These are phyloP conservation scores for Tripterygium wilfordii DNA, from an alignment of 177 flowering plant genomes.

Conservation along the genomic window DNA sequence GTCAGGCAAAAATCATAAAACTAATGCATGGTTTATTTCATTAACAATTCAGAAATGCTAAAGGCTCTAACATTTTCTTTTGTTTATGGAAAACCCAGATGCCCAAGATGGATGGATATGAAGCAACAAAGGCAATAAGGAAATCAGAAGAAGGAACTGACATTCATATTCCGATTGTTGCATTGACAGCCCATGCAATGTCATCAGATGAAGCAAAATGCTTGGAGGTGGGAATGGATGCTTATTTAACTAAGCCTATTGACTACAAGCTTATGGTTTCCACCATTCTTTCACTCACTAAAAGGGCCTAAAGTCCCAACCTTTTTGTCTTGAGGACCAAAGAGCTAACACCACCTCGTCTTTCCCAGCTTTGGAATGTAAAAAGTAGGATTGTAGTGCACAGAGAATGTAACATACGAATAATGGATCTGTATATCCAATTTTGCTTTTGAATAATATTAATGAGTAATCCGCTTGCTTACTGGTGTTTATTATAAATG, in stretches of 20 bases:
- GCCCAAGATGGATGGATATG: constrained; percentile 99
- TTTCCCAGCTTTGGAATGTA: too few relatives aligned
- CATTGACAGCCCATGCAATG: constrained; percentile 98
- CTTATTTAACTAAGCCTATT: constrained; percentile 92
- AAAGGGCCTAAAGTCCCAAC: too few relatives aligned
- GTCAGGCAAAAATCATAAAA: constrained; percentile 78
- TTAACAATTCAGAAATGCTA: too few relatives aligned
- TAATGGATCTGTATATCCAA: too few relatives aligned
- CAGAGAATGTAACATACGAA: too few relatives aligned
- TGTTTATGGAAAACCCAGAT: constrained; percentile 54
- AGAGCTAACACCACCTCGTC: too few relatives aligned
- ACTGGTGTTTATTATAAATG: too few relatives aligned
- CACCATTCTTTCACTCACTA: constrained; percentile 80
- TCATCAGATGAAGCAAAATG: constrained; percentile 94
- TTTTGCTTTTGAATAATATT: too few relatives aligned
- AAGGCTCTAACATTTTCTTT: constrained; percentile 2
- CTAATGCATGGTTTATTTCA: not conserved
- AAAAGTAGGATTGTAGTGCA: too few relatives aligned
- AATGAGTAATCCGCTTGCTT: too few relatives aligned
- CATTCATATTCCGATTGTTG: constrained; percentile 85
- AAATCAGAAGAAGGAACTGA: constrained; percentile 58
- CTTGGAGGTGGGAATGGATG: constrained; percentile 97
- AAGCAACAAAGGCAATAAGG: constrained; percentile 89
- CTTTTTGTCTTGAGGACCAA: too few relatives aligned
- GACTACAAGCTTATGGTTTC: constrained; percentile 85